These are phyloP conservation scores for Sclerotinia glacialis DNA, from an alignment of 2,329 filamentous ascomycete genomes.

Conservation along the genomic window DNA sequence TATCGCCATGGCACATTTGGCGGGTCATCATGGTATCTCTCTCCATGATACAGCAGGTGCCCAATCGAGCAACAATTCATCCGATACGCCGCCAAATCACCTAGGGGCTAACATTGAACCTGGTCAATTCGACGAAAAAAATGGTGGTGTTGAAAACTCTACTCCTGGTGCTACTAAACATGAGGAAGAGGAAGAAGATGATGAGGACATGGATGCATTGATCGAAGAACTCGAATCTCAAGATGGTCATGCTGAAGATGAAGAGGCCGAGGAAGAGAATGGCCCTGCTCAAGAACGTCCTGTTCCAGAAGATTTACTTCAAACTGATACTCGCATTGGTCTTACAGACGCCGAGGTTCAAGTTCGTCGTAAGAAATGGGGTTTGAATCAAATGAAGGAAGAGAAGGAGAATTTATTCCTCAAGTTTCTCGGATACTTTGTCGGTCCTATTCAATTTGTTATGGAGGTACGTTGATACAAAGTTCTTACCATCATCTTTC, in stretches of 20 bases:
- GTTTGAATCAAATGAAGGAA: constrained; percentile 87
- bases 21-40: not conserved
- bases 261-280: constrained; percentile 54
- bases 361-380: constrained; percentile 65
- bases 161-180: constrained; percentile 39
- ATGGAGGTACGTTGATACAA: constrained; percentile 67
- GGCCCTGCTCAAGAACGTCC: constrained; percentile 53
- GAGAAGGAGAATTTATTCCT: constrained; percentile 81
- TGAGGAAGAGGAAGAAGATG: constrained; percentile 62
- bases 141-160: constrained; percentile 1
- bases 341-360: constrained; percentile 69
- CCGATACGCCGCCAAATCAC: constrained; percentile 33
- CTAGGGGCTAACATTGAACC: constrained; percentile 64
- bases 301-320: constrained; percentile 71
- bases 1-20: not conserved
- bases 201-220: constrained; percentile 80
- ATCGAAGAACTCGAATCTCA: constrained; percentile 85
- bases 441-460: constrained; percentile 89
- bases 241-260: constrained; percentile 66
- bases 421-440: constrained; percentile 79
- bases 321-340: constrained; percentile 71
- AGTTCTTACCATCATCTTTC: constrained; percentile 22
- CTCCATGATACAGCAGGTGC: constrained; percentile 7
- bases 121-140: constrained; percentile 64
- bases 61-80: constrained; percentile 25